These are phyloP conservation scores for Paracorniculantispora psalliotae DNA, from an alignment of 2,329 filamentous ascomycete genomes.

Conservation along the genomic window DNA sequence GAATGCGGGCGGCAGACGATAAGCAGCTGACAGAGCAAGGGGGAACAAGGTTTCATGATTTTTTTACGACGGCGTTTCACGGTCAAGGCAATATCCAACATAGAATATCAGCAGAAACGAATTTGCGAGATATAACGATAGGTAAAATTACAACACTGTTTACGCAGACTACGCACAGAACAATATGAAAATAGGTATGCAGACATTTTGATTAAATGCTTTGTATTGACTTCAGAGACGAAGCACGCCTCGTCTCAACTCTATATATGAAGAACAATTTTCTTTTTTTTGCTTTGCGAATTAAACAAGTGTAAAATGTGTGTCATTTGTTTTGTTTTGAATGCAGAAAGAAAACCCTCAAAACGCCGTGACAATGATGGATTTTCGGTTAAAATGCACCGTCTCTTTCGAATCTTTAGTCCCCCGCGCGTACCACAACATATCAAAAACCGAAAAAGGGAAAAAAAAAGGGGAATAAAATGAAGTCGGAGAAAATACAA, in stretches of 20 bases:
- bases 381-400: not conserved
- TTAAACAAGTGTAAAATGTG: not conserved
- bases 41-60: too few species aligned
- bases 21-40: too few species aligned
- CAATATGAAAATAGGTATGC: not conserved
- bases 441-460: not conserved
- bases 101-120: not conserved
- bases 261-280: not conserved
- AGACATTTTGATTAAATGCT: not conserved
- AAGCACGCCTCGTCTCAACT: not conserved
- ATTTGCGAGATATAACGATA: not conserved
- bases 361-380: constrained; percentile 15
- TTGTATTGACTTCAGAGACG: not conserved
- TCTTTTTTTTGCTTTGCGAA: not conserved
- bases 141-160: not conserved
- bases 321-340: constrained; percentile 4
- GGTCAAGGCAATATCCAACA: not conserved
- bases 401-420: constrained; percentile 3
- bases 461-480: not conserved
- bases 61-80: not conserved
- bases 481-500: not conserved
- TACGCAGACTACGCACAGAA: too few species aligned
- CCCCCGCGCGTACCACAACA: not conserved
- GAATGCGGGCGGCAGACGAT: too few species aligned
- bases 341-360: constrained; percentile 1